Conservation (phyloP, 2,329 filamentous ascomycete genomes). For the Colletotrichum aenigma region DNA sequence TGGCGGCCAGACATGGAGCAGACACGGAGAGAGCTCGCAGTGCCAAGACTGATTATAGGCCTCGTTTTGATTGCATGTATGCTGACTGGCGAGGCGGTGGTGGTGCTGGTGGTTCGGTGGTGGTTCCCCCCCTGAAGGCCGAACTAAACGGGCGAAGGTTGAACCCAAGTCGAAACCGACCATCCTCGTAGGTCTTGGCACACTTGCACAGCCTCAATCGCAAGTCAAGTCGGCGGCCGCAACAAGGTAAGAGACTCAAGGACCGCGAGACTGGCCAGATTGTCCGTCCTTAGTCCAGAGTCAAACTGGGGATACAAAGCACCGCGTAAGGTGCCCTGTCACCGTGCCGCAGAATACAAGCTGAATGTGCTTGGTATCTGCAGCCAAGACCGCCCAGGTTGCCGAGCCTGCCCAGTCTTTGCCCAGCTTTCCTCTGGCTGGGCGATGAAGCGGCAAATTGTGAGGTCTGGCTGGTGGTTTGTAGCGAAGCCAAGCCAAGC, state of each 20-base stretch:
- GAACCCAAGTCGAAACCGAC: conserved; percentile 13
- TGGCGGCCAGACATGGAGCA: conserved; percentile 4
- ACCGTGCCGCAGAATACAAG: neutral
- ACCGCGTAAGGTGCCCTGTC: neutral
- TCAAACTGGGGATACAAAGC: neutral
- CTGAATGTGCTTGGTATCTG: conserved; percentile 16
- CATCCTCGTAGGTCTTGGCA: conserved; percentile 16
- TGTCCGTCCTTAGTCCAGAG: neutral
- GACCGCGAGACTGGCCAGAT: neutral
- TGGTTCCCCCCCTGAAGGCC: neutral
- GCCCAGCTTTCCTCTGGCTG: neutral
- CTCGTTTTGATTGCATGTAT: conserved; percentile 10
- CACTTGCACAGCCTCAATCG: conserved; percentile 17
- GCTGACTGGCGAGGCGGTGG: neutral
- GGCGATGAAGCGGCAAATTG: conserved; percentile 14
- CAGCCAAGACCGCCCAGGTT: conserved; percentile 17
- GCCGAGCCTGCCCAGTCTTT: conserved; percentile 3
- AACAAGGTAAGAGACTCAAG: neutral
- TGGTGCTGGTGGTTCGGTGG: neutral
- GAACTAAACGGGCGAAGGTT: neutral
- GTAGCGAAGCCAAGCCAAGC: conserved; percentile 2
- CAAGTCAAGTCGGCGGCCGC: conserved; percentile 11
- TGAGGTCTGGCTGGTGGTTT: neutral
- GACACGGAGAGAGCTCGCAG: neutral
- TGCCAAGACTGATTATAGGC: conserved; percentile 11